Base-by-base conservation (phyloP, 257 asterid genomes). In the Plantago major region DNA sequence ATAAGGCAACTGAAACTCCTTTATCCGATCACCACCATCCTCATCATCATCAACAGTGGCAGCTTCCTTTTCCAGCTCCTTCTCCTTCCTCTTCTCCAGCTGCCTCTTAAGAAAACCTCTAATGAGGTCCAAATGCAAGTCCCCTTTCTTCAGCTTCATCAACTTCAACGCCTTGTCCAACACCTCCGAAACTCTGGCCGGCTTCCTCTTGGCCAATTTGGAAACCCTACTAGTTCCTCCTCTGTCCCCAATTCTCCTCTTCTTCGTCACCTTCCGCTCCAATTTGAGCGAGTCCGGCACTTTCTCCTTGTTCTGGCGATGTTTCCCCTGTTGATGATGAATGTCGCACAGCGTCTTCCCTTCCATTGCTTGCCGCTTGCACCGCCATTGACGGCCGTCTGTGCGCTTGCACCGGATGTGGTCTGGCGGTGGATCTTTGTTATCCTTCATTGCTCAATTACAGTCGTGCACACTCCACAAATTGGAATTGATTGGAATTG, bases 331-430 rank as follows among this genome's bases (percentile, higher is more conserved):
- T 5, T 86, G 80, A 66, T 89, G 71, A 73, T 93, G 99, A 71
- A 93, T 78, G 38, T 89, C 95, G 72, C 99, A 93, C 16, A 93
- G 94, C 78, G 90, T 84, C 14, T 76, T 83, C 33, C 95, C 97
- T 16, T 77, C 96, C 82, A 85, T 70, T 28, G 88, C 95, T 3
- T 77, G 82, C 55, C 94, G 84, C 37, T 76, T 78, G 86, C 99
- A 93, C 82, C 97, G 81, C 99, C 99, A 93, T 76, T 83, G 89
- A 42, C 99, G 86, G 66, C 99, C 99, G 82, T 93, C 99, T 1
- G 97, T 89, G 53, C 99, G 71, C 75, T 88, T 88, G 85, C 99
- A 93, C 55, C 99, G 95, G 65, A 83, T 64, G 58, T 89, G 84
- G 52, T 93, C 99, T 82, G 92, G 95, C 76, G 88, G 79, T 69